Percentiles rank a stretch among this genome's conserved stretches.
These are phyloP conservation scores for Protomyces lactucae-debilis DNA, from an alignment of 1,139 yeast genomes.

Conservation along the genomic window DNA sequence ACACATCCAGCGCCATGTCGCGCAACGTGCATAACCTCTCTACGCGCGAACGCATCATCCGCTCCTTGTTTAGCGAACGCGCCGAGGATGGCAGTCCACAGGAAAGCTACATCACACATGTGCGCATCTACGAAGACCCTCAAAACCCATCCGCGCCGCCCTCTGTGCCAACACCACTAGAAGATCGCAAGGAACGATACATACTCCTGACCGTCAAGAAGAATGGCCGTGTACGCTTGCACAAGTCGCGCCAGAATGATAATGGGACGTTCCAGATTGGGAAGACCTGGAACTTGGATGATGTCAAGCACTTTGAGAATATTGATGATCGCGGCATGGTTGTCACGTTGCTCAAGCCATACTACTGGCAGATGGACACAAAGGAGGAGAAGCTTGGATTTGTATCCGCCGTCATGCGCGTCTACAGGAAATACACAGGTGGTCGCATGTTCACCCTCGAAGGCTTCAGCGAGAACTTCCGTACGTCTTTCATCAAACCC, in stretches of 20 bases:
- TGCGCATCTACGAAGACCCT: slow-evolving; percentile 14
- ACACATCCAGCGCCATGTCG: not conserved
- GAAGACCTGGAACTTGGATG: slow-evolving; percentile 84
- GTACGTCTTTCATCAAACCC: not conserved
- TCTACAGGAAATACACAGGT: slow-evolving; percentile 64
- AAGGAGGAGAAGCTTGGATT: slow-evolving; percentile 65
- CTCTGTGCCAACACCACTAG: slow-evolving; percentile 6
- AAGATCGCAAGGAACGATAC: slow-evolving; percentile 22
- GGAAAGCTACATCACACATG: slow-evolving; percentile 22
- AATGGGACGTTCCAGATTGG: slow-evolving; percentile 82
- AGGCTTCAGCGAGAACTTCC: slow-evolving; percentile 35
- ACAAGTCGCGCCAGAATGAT: slow-evolving; percentile 78
- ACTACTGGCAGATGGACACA: slow-evolving; percentile 78
- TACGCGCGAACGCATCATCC: slow-evolving; percentile 19
- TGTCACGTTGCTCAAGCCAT: slow-evolving; percentile 65
- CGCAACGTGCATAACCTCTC: not conserved
- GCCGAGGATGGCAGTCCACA: slow-evolving; percentile 17
- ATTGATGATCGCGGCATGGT: slow-evolving; percentile 43
- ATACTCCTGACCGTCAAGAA: slow-evolving; percentile 46
- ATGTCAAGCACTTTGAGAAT: slow-evolving; percentile 54
- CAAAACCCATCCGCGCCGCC: slow-evolving; percentile 24
- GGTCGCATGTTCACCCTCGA: slow-evolving; percentile 60
- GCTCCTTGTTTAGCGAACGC: slow-evolving; percentile 15
- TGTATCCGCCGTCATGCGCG: slow-evolving; percentile 56
- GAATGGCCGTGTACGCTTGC: slow-evolving; percentile 65